Conservation (phyloP, 192 early-diverging fungal genomes). For the Backusella circina region DNA sequence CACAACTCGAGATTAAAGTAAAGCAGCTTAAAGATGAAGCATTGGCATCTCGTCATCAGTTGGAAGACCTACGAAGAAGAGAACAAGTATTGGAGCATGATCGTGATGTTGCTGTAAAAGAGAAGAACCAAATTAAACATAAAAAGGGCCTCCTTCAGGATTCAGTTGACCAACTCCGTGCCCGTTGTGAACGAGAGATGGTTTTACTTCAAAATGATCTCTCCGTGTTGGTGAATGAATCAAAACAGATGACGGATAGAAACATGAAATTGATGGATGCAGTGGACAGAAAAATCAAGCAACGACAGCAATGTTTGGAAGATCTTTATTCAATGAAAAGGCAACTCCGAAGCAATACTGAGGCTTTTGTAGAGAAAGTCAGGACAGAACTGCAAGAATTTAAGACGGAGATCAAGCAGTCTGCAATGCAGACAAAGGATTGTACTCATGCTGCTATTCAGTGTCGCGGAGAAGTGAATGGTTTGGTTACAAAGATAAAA, state of each 20-base stretch:
- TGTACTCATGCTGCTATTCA: conserved; percentile 5
- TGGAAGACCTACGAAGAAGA: conserved; percentile 22
- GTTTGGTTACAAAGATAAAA: conserved; percentile 16
- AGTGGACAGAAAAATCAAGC: conserved; percentile 4
- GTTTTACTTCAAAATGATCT: conserved; percentile 14
- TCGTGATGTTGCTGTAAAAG: conserved; percentile 12
- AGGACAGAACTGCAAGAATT: conserved; percentile 2
- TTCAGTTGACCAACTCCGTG: conserved; percentile 7
- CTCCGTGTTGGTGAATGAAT: background rate
- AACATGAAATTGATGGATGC: conserved; percentile 4
- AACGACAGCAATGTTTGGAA: background rate
- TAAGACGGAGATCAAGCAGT: conserved; percentile 4
- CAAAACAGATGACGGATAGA: conserved; percentile 4
- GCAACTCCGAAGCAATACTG: background rate
- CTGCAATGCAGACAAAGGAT: conserved; percentile 7
- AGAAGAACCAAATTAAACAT: conserved; percentile 22
- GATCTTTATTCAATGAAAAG: background rate
- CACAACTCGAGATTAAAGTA: conserved; percentile 19
- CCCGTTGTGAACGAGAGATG: conserved; percentile 12
- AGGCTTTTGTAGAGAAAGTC: conserved; percentile 13
- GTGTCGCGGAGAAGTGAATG: conserved; percentile 24
- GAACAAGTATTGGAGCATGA: conserved; percentile 18
- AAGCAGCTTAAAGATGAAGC: conserved; percentile 32
- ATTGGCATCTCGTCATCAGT: conserved; percentile 17
- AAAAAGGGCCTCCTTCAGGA: conserved; percentile 19